Evolutionary conservation across 352 stramenopile species (phyloP).

Genomic region (Nothophytophthora sp.): DNA sequence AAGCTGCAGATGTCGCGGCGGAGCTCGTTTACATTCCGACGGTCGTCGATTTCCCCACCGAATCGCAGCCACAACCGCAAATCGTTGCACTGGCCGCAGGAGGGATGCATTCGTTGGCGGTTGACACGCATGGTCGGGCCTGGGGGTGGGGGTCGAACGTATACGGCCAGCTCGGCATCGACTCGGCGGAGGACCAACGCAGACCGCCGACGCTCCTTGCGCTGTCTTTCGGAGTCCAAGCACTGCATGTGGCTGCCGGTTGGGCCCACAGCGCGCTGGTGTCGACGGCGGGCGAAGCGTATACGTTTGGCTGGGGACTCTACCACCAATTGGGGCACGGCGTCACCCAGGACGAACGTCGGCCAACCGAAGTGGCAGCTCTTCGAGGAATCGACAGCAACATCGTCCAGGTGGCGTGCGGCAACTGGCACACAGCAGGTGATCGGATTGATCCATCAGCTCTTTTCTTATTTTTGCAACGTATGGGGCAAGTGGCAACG

Average conservation of each 20-base stretch:
- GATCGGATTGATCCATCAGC: neutral
- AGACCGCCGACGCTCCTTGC: conserved; percentile 8
- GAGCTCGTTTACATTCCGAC: conserved; percentile 20
- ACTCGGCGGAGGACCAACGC: conserved; percentile 3
- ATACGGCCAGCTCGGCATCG: conserved; percentile 56
- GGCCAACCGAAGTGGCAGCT: conserved; percentile 35
- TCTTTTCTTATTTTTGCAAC: too few species aligned
- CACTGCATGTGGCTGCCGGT: conserved; percentile 36
- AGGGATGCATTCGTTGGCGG: conserved; percentile 61
- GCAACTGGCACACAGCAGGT: conserved; percentile 78
- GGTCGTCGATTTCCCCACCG: conserved; percentile 24
- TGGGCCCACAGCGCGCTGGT: conserved; percentile 59
- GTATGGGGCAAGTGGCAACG: too few species aligned
- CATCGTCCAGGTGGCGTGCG: conserved; percentile 57
- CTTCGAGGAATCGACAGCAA: conserved; percentile 53
- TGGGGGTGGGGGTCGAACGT: conserved; percentile 76
- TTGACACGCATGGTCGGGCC: conserved; percentile 31
- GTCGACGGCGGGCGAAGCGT: conserved; percentile 30
- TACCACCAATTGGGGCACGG: conserved; percentile 82
- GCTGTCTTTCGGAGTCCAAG: conserved; percentile 6
- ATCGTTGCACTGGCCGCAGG: conserved; percentile 44
- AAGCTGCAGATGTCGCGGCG: conserved; percentile 24
- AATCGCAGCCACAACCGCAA: neutral
- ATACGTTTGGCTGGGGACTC: conserved; percentile 77
- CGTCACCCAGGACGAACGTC: conserved; percentile 30